phyloP scores from a whole-genome alignment of 306 rosid species.

The Fagus sylvatica region DNA sequence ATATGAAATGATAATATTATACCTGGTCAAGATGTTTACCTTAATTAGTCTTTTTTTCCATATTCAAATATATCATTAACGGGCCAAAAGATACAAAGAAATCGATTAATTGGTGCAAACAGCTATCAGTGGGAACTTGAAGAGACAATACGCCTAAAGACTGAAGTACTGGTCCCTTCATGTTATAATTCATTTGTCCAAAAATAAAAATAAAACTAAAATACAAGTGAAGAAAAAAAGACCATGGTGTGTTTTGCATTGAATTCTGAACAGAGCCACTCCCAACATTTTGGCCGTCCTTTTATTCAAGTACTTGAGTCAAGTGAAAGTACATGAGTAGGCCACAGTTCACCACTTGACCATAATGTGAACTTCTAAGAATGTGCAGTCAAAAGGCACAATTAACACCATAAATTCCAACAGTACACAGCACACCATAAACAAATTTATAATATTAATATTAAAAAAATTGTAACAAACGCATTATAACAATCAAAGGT shows the following conservation, averaged over 20 bases:
- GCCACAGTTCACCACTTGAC: background rate
- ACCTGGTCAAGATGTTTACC: background rate
- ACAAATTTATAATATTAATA: background rate
- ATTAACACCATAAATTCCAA: slow-evolving; percentile 13
- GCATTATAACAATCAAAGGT: slow-evolving; percentile 51
- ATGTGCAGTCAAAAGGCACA: background rate
- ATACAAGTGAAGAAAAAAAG: background rate
- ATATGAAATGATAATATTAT: background rate
- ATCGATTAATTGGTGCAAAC: background rate
- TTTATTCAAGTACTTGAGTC: background rate
- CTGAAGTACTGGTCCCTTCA: background rate
- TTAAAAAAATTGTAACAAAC: background rate
- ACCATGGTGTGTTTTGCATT: background rate
- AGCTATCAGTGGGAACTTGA: background rate
- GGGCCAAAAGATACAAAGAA: background rate
- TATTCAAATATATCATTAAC: background rate
- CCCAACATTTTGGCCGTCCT: background rate
- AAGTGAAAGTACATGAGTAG: background rate
- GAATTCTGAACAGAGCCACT: background rate
- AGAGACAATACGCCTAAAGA: background rate
- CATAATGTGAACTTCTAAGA: background rate
- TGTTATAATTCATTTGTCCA: background rate
- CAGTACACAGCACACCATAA: background rate
- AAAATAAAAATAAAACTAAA: background rate
- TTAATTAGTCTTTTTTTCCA: background rate